Conservation (phyloP, 768 basidiomycete species). For the Leccinum uliginosum region DNA sequence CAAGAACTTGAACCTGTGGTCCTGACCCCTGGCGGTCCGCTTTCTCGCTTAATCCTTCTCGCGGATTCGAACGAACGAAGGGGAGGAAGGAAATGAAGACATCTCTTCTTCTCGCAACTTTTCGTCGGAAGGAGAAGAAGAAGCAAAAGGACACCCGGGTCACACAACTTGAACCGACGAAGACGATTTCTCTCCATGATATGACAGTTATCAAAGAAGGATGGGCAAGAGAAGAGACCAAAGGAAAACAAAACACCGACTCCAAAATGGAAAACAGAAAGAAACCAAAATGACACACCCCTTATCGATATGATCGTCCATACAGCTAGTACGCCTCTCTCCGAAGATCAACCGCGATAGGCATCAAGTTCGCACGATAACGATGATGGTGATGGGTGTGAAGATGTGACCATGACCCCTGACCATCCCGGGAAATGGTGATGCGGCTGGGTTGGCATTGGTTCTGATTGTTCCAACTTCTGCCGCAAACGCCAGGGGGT, state of each 20-base stretch:
- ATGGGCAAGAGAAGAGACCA: neutral
- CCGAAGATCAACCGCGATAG: slow-evolving; percentile 24
- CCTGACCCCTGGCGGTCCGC: too few species aligned
- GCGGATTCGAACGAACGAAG: neutral
- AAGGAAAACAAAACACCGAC: neutral
- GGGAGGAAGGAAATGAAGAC: neutral
- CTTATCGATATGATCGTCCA: slow-evolving; percentile 18
- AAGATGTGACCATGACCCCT: neutral
- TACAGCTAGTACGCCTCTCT: neutral
- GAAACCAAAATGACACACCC: neutral
- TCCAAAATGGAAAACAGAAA: neutral
- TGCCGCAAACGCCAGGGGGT: neutral
- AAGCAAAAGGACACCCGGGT: neutral
- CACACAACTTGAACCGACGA: neutral
- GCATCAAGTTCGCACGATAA: slow-evolving; percentile 10
- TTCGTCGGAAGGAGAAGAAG: slow-evolving; percentile 1
- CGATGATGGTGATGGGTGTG: neutral
- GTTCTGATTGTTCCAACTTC: neutral
- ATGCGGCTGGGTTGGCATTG: neutral
- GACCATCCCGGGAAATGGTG: neutral
- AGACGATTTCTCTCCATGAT: neutral
- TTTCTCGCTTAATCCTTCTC: neutral
- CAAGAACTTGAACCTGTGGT: too few species aligned
- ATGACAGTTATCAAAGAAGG: neutral
- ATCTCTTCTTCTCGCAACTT: neutral